Conservation (phyloP, 495 filamentous ascomycete genomes). For the Aspergillus cavernicola region DNA sequence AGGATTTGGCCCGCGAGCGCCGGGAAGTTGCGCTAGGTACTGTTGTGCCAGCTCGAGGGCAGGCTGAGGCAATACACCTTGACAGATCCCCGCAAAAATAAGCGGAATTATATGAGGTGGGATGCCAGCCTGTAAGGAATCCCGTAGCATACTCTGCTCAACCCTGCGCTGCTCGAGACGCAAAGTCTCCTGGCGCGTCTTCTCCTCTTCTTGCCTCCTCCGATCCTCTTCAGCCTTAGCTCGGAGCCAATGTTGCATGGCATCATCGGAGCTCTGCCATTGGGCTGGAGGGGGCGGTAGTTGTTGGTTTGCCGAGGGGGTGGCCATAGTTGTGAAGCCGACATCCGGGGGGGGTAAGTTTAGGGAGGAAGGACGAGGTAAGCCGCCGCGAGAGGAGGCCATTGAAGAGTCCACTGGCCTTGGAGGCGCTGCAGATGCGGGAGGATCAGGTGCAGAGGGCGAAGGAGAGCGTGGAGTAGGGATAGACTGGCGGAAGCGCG, state of each 20-base stretch:
- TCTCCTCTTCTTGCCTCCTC: constrained; percentile 82
- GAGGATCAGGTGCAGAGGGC: constrained; percentile 15
- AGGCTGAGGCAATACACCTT: constrained; percentile 57
- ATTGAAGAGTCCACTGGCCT: constrained; percentile 25
- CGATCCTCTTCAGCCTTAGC: constrained; percentile 85
- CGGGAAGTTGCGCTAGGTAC: constrained; percentile 39
- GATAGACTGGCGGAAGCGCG: constrained; percentile 29
- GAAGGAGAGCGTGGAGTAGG: constrained; percentile 32
- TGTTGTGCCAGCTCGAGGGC: constrained; percentile 74
- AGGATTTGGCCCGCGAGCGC: constrained; percentile 38
- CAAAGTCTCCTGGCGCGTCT: constrained; percentile 73
- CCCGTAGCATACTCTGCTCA: constrained; percentile 79
- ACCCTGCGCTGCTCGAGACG: constrained; percentile 77
- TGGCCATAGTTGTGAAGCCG: constrained; percentile 30
- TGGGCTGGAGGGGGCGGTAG: constrained; percentile 67
- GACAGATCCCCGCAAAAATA: constrained; percentile 80
- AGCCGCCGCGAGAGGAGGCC: constrained; percentile 33
- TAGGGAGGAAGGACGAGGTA: constrained; percentile 38
- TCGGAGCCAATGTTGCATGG: constrained; percentile 75
- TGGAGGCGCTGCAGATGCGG: constrained; percentile 13
- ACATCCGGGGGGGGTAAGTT: constrained; percentile 34
- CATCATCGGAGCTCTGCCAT: constrained; percentile 74
- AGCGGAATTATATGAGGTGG: constrained; percentile 84
- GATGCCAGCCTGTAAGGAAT: constrained; percentile 75
- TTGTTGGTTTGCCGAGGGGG: constrained; percentile 26